Base-by-base conservation (phyloP, 2,329 filamentous ascomycete genomes). In the Plectosphaerella plurivora region DNA sequence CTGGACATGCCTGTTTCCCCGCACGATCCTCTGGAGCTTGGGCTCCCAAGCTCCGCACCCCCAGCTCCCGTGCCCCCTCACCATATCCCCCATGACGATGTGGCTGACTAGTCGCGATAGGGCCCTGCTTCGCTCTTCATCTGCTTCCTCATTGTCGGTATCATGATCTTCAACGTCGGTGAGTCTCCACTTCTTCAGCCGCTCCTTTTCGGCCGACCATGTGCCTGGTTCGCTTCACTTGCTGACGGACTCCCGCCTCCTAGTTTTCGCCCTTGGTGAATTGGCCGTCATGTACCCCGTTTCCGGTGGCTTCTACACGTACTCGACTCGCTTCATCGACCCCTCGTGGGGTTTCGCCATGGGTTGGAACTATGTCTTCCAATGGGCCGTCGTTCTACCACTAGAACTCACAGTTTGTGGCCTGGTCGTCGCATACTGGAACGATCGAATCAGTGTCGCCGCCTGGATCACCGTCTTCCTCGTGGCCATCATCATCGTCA, bases 241-340 rank as follows among this genome's bases (percentile, higher is more conserved):
- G 8, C 41, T 44, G 16, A 44, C 16, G 18, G 10, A 20, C 16
- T 5, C 37, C 11, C 7, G 28, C 8, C n/a, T 20, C 41, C 10
- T 22, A 33, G 76, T 86, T 56, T 82, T 84, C 60, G 82, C 83
- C 50, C 75, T 84, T 18, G 81, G 80, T 51, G 81, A 84, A 64
- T 59, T 82, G 56, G 76, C 78, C 6, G 75, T 81, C 55, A 68
- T 81, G 63, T 82, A 74, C 52, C 79, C 79, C 1, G 74, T 83
- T 20, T 80, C 79, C 4, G 81, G 81, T 57, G 78, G 76, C 47
- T 84, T 83, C 65, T 82, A 80, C 56, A 73, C 76, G 2, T 83
- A 81, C 63, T 76, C 76, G 11, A 71, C 75, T 24, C 72, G 80
- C 8, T 84, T 84, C 56, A 73, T 84, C 54, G 80, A 82, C 58